Percentiles rank a stretch among this genome's conserved stretches.
These are phyloP conservation scores for Paspalum notatum DNA, from an alignment of 176 grass and related monocot species.

Conservation along the genomic window DNA sequence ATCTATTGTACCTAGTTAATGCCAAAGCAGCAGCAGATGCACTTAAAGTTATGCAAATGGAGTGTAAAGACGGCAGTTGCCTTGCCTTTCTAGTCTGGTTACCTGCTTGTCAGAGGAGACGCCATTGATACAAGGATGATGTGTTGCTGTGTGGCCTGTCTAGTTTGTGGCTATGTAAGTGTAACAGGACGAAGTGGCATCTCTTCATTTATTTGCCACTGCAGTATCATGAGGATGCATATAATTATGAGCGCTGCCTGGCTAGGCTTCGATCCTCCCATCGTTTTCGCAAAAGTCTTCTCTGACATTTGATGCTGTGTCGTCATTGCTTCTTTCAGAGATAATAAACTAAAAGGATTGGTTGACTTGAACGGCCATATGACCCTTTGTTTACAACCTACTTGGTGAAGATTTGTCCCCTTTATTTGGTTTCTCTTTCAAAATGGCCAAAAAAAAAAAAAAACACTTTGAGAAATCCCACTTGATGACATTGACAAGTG, in stretches of 20 bases:
- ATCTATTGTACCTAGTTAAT: neutral
- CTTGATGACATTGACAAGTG: neutral
- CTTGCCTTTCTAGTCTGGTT: neutral
- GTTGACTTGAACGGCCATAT: neutral
- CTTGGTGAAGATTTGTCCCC: neutral
- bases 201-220: neutral
- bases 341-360: neutral
- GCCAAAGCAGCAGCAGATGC: neutral
- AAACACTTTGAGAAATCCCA: neutral
- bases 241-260: too few relatives aligned
- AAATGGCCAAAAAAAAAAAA: neutral
- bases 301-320: constrained; percentile 14
- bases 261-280: neutral
- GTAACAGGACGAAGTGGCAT: neutral
- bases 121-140: constrained; percentile 21
- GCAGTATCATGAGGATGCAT: neutral
- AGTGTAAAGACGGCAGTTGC: neutral
- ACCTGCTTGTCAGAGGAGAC: constrained; percentile 4
- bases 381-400: neutral
- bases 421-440: neutral
- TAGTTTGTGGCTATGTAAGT: neutral
- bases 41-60: neutral
- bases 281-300: constrained; percentile 5
- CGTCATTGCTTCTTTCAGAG: neutral
- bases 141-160: neutral